phyloP scores from a whole-genome alignment of 2,329 filamentous ascomycete genomes.

The Penicillium vulpinum region DNA sequence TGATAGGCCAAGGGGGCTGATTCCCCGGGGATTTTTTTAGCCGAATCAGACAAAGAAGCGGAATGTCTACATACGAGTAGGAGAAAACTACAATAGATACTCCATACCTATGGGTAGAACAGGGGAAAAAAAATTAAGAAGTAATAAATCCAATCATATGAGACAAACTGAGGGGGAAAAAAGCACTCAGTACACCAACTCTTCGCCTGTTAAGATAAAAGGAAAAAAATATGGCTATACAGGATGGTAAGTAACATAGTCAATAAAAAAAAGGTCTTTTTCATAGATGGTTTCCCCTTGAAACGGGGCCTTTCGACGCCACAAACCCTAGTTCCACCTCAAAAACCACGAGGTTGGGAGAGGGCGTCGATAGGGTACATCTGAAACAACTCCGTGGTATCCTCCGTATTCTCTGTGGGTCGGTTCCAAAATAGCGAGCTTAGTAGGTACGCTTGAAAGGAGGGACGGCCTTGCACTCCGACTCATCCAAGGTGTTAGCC shows the following conservation, averaged over 20 bases:
- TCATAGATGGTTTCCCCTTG: conserved; percentile 22
- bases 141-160: conserved; percentile 23
- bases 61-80: too few species aligned
- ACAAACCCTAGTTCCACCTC: conserved; percentile 10
- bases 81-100: background rate
- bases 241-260: conserved; percentile 38
- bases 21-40: background rate
- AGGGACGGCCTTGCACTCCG: conserved; percentile 92
- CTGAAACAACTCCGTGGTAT: conserved; percentile 25
- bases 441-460: conserved; percentile 77
- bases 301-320: conserved; percentile 12
- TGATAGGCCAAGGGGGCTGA: background rate
- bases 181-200: conserved; percentile 35
- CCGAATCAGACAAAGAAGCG: background rate
- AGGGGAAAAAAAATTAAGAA: conserved; percentile 5
- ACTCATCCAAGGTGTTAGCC: conserved; percentile 82
- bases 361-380: conserved; percentile 12
- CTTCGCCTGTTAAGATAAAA: conserved; percentile 34
- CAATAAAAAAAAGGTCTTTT: conserved; percentile 36
- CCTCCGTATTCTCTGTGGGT: conserved; percentile 9
- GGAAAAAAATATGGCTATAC: conserved; percentile 42
- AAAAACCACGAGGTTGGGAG: background rate
- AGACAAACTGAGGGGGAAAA: conserved; percentile 23
- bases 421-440: conserved; percentile 16
- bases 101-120: background rate